These are phyloP conservation scores for Pichia kudriavzevii DNA, from an alignment of 1,139 yeast species.

Conservation along the genomic window DNA sequence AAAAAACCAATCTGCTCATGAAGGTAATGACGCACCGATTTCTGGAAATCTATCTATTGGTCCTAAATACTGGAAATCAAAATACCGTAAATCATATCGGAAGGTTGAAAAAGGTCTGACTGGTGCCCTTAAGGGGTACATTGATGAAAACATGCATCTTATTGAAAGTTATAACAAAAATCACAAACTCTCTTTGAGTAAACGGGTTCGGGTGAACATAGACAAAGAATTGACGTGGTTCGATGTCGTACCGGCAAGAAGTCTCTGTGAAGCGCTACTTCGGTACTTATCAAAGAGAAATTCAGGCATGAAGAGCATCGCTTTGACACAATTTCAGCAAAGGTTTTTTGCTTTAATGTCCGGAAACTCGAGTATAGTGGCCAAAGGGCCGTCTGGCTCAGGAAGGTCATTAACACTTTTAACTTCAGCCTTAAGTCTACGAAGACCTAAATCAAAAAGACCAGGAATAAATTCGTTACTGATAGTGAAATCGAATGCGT, in stretches of 20 bases:
- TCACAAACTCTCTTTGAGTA: constrained; percentile 14
- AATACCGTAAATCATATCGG: constrained; percentile 16
- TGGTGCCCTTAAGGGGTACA: constrained; percentile 17
- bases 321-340: constrained; percentile 23
- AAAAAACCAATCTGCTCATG: no score
- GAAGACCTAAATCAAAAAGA: constrained; percentile 19
- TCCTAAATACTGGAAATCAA: constrained; percentile 18
- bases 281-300: constrained; percentile 11
- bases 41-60: constrained; percentile 8
- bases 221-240: constrained; percentile 12
- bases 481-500: constrained; percentile 24
- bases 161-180: constrained; percentile 22
- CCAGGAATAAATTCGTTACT: constrained; percentile 25
- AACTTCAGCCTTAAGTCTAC: constrained; percentile 21
- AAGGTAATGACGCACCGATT: not conserved
- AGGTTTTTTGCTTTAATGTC: constrained; percentile 21
- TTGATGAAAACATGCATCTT: constrained; percentile 18
- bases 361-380: constrained; percentile 22
- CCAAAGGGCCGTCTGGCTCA: constrained; percentile 26
- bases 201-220: constrained; percentile 20
- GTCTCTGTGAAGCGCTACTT: constrained; percentile 15
- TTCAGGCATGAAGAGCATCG: constrained; percentile 8
- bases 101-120: constrained; percentile 18
- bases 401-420: constrained; percentile 25
- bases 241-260: constrained; percentile 14